phyloP scores from a whole-genome alignment of 2,329 filamentous ascomycete genomes.

The Fusarium beomiforme region DNA sequence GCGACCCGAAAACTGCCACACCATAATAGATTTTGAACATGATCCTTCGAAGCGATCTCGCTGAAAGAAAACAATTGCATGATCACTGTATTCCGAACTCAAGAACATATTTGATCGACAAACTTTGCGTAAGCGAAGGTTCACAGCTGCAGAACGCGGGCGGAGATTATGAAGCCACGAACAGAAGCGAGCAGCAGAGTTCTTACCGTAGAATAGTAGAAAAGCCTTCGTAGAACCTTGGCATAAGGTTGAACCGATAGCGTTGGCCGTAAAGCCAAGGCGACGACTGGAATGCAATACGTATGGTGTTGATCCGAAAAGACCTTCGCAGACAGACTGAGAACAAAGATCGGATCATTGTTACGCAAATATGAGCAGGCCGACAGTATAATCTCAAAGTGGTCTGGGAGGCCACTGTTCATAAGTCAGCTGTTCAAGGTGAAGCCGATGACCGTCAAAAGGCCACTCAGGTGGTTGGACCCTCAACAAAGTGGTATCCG shows the following conservation, averaged over 20 bases:
- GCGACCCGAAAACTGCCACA: background rate
- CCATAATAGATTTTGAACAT: background rate
- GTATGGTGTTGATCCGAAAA: background rate
- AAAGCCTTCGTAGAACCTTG: background rate
- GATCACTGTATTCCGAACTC: background rate
- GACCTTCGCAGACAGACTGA: background rate
- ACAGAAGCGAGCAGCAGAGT: background rate
- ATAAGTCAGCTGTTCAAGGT: background rate
- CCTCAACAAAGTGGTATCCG: background rate
- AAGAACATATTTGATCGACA: background rate
- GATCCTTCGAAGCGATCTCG: background rate
- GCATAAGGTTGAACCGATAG: background rate
- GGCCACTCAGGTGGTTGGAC: background rate
- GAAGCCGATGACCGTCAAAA: background rate
- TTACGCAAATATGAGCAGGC: background rate
- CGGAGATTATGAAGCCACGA: background rate
- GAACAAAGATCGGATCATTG: background rate
- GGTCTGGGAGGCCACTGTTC: background rate
- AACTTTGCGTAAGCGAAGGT: background rate
- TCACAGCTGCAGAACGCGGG: background rate
- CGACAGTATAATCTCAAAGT: background rate
- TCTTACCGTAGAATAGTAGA: conserved; percentile 12
- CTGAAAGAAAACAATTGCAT: background rate
- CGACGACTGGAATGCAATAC: conserved; percentile 3
- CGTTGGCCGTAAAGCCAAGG: background rate